Conservation (phyloP, 768 basidiomycete species). For the Termitomyces sp. region DNA sequence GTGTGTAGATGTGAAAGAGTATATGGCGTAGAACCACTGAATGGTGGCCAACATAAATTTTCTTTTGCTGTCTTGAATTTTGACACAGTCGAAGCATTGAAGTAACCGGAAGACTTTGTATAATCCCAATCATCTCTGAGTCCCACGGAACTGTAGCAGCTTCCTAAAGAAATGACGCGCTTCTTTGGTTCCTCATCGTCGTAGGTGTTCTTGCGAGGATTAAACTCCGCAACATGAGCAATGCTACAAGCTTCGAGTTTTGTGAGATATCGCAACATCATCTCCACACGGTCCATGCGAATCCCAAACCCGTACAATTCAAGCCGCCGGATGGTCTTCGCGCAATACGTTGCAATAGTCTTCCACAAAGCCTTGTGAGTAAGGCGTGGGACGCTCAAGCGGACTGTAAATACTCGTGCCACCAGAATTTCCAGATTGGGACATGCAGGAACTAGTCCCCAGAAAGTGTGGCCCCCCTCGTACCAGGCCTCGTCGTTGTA, state of each 20-base stretch:
- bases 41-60: neutral
- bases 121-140: neutral
- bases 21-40: neutral
- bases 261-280: constrained; percentile 1
- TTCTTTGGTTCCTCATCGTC: neutral
- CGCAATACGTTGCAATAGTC: neutral
- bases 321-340: neutral
- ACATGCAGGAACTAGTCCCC: neutral
- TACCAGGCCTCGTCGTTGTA: constrained; percentile 1
- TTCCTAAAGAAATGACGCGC: neutral
- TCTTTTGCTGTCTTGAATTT: neutral
- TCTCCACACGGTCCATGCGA: neutral
- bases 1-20: constrained; percentile 1
- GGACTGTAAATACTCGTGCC: neutral
- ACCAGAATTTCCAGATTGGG: neutral
- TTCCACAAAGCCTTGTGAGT: neutral
- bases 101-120: neutral
- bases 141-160: neutral
- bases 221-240: neutral
- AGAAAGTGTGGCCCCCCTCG: neutral
- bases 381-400: neutral
- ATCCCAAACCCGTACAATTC: neutral
- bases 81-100: neutral
- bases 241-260: constrained; percentile 2
- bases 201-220: neutral